phyloP scores from a whole-genome alignment of 2,329 filamentous ascomycete species.

The Cladophialophora psammophila region DNA sequence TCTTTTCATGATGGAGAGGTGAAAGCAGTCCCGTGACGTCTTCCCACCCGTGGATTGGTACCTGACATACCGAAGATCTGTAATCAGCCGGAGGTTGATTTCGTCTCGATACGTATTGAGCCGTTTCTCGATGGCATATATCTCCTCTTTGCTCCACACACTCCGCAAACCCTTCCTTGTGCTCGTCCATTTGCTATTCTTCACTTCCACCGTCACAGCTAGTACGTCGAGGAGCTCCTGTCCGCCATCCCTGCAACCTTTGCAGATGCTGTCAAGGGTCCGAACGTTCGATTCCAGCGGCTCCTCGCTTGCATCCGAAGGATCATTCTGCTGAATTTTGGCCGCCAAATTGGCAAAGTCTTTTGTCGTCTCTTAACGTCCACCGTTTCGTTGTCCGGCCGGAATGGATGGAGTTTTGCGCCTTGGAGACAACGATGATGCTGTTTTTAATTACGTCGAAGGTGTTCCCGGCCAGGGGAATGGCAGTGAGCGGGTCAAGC shows the following conservation, averaged over 20 bases:
- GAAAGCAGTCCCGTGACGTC: neutral
- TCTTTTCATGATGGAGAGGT: neutral
- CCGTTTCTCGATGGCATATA: neutral
- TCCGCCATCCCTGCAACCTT: neutral
- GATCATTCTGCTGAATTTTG: neutral
- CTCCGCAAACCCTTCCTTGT: conserved; percentile 1
- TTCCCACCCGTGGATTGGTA: neutral
- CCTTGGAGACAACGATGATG: neutral
- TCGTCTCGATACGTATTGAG: neutral
- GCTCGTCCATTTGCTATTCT: neutral
- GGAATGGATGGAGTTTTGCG: neutral
- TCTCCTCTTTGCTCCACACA: conserved; percentile 7
- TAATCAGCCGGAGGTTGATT: neutral
- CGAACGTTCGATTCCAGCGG: neutral
- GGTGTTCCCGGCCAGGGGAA: neutral
- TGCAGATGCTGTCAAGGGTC: neutral
- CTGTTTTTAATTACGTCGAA: neutral
- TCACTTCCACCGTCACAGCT: conserved; percentile 1
- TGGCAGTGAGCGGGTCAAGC: neutral
- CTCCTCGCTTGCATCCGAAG: neutral
- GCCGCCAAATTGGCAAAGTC: neutral
- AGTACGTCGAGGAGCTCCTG: conserved; percentile 1
- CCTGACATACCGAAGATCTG: neutral
- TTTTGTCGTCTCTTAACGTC: neutral
- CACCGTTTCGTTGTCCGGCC: neutral